Evolutionary conservation across 139 green algal genomes (phyloP).

Genomic region (Closterium sp.): DNA sequence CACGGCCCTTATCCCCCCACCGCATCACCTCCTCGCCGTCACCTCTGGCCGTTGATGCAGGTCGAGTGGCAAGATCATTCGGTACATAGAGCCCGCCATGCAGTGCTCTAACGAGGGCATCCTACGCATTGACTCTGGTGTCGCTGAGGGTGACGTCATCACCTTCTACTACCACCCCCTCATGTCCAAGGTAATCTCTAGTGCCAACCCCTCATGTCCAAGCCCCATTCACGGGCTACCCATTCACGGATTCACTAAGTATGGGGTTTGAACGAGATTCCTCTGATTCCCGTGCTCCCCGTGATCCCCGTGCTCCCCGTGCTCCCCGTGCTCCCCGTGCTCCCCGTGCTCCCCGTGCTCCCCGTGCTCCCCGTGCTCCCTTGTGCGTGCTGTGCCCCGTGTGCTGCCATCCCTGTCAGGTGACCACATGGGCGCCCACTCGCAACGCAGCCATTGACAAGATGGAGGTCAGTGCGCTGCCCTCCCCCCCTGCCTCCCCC

Average conservation of each 20-base stretch:
- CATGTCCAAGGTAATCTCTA: neutral
- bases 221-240: too few relatives aligned
- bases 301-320: too few relatives aligned
- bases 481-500: too few relatives aligned
- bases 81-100: constrained; percentile 19
- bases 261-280: too few relatives aligned
- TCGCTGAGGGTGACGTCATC: constrained; percentile 64
- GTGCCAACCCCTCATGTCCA: too few relatives aligned
- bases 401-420: neutral
- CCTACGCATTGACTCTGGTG: constrained; percentile 68
- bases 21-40: neutral
- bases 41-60: neutral
- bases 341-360: too few relatives aligned
- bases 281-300: too few relatives aligned
- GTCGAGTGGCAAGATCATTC: constrained; percentile 26
- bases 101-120: constrained; percentile 12
- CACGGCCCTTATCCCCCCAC: neutral
- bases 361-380: too few relatives aligned
- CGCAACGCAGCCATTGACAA: neutral
- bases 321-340: too few relatives aligned
- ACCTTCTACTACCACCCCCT: constrained; percentile 85
- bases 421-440: neutral
- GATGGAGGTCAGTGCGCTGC: neutral
- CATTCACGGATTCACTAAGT: too few relatives aligned
- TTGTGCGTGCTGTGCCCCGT: neutral